Conservation (phyloP, 169 alveolate species). For the Cryptosporidium tyzzeri region DNA sequence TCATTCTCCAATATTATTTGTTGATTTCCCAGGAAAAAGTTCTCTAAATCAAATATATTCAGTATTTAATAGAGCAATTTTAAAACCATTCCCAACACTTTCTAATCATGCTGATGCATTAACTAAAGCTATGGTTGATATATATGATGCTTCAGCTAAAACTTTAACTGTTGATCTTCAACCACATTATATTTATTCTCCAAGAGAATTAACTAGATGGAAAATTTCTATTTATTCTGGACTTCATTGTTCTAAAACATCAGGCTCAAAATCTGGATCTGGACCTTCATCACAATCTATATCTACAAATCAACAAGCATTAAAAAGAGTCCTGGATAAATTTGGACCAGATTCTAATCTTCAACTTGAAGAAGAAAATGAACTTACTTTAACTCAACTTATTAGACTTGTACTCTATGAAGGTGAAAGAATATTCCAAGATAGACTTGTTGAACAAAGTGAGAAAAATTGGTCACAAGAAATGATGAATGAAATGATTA, state of each 20-base stretch:
- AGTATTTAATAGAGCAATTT: constrained; percentile 95
- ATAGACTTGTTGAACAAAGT: constrained; percentile 92
- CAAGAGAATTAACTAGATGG: constrained; percentile 99
- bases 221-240: constrained; percentile 89
- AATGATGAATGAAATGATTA: constrained; percentile 89
- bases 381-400: constrained; percentile 79
- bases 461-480: constrained; percentile 95
- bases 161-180: constrained; percentile 95
- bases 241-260: neutral
- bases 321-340: neutral
- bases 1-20: constrained; percentile 94
- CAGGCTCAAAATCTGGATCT: too few species aligned
- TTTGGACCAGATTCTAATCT: constrained; percentile 76
- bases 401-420: constrained; percentile 94
- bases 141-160: constrained; percentile 91
- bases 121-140: constrained; percentile 97
- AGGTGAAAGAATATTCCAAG: constrained; percentile 96
- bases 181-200: constrained; percentile 98
- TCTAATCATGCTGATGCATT: constrained; percentile 88
- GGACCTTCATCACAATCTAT: neutral
- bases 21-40: constrained; percentile 98
- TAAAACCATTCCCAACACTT: constrained; percentile 87
- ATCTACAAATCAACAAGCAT: neutral
- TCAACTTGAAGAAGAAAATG: constrained; percentile 80
- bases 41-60: constrained; percentile 96